Percentiles rank a stretch among this genome's conserved stretches.
These are phyloP conservation scores for Carex cristatella DNA, from an alignment of 176 grass and related monocot genomes.

Conservation along the genomic window DNA sequence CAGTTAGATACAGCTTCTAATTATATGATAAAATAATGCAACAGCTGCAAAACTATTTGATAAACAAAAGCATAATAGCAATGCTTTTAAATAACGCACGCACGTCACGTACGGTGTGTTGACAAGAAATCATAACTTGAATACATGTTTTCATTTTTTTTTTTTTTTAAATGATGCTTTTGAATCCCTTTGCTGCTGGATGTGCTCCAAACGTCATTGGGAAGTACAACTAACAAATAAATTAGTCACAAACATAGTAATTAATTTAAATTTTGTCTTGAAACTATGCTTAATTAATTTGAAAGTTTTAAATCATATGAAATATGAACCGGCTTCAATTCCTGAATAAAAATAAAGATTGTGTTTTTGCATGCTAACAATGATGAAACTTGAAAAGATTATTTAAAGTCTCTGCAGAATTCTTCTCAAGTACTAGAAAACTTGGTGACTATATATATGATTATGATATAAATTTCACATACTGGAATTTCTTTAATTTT, in stretches of 20 bases:
- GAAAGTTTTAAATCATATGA: not conserved
- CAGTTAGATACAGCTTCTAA: not conserved
- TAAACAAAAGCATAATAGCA: not conserved
- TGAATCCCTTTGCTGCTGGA: not conserved
- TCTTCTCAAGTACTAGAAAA: conserved; percentile 1
- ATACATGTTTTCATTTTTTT: not conserved
- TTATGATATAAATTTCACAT: not conserved
- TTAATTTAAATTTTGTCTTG: not conserved
- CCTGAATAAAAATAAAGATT: not conserved
- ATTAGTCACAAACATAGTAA: not conserved
- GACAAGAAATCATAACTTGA: not conserved
- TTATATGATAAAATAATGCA: not conserved
- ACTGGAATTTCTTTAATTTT: not conserved
- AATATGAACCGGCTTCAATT: not conserved
- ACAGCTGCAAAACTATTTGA: not conserved
- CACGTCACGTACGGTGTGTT: not conserved
- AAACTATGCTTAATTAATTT: not conserved
- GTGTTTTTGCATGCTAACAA: not conserved
- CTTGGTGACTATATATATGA: not conserved
- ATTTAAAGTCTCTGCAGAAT: not conserved
- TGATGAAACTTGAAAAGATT: not conserved
- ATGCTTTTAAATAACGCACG: conserved; percentile 5
- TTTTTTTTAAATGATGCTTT: not conserved
- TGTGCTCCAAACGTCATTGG: conserved; percentile 3
- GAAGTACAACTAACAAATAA: not conserved